Conservation (phyloP, 805 yeast species). For the Teunomyces funiuensis region DNA sequence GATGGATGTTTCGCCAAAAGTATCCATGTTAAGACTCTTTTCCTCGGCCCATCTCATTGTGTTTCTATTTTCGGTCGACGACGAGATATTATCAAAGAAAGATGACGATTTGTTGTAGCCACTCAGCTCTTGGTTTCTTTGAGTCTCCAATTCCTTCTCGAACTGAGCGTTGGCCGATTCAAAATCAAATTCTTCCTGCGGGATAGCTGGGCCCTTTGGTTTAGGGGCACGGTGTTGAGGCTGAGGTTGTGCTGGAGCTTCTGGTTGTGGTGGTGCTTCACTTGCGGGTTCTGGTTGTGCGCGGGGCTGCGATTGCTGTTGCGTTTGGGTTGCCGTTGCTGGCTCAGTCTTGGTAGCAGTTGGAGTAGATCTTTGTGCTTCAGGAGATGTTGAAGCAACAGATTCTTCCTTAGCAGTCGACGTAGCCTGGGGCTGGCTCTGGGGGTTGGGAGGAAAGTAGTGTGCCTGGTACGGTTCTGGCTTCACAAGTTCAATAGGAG, state of each 20-base stretch:
- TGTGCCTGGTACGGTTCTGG: slow-evolving; percentile 42
- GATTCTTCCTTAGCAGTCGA: not conserved
- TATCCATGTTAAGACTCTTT: slow-evolving; percentile 70
- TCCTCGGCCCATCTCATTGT: slow-evolving; percentile 70
- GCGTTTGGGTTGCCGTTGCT: slow-evolving; percentile 14
- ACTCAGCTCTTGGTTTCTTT: slow-evolving; percentile 30
- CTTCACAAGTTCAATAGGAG: slow-evolving; percentile 60
- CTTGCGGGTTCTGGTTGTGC: slow-evolving; percentile 6
- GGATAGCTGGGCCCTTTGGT: slow-evolving; percentile 33
- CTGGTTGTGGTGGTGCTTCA: slow-evolving; percentile 8
- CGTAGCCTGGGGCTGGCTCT: slow-evolving; percentile 12
- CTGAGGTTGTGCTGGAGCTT: slow-evolving; percentile 13
- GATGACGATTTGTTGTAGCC: slow-evolving; percentile 77
- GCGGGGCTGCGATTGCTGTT: slow-evolving; percentile 9
- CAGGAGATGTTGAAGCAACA: slow-evolving; percentile 25
- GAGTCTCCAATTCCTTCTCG: slow-evolving; percentile 44
- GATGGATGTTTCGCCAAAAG: slow-evolving; percentile 73
- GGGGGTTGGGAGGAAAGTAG: slow-evolving; percentile 10
- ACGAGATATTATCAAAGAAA: slow-evolving; percentile 83
- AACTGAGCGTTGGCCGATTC: slow-evolving; percentile 73
- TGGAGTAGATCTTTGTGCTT: slow-evolving; percentile 5
- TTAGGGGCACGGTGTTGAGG: slow-evolving; percentile 15
- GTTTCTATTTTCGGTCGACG: slow-evolving; percentile 54
- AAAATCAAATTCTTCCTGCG: slow-evolving; percentile 71
- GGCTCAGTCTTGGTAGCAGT: slow-evolving; percentile 13